Conservation (phyloP, 164 flowering plant genomes). For the Tinospora cordifolia region DNA sequence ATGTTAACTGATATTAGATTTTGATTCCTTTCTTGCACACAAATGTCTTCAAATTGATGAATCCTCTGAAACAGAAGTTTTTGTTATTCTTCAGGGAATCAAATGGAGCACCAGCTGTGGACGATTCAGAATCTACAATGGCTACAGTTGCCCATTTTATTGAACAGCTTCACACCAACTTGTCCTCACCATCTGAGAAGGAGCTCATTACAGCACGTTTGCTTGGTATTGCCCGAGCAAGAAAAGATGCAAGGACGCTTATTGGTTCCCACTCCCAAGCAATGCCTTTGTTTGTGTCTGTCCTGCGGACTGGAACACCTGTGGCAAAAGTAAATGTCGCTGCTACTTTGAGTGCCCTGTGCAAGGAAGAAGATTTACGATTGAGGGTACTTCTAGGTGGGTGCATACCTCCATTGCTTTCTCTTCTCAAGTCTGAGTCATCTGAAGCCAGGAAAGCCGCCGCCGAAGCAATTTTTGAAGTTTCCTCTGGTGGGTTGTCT, state of each 20-base stretch:
- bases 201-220: conserved; percentile 68
- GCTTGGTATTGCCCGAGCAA: too few relatives aligned
- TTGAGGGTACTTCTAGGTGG: conserved; percentile 86
- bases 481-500: conserved; percentile 72
- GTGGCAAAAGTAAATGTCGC: conserved; percentile 71
- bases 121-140: conserved; percentile 57
- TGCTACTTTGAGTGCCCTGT: conserved; percentile 46
- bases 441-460: conserved; percentile 76
- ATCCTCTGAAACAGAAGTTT: background rate
- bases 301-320: conserved; percentile 68
- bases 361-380: conserved; percentile 76
- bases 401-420: conserved; percentile 76
- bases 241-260: too few relatives aligned
- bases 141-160: conserved; percentile 63
- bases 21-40: background rate
- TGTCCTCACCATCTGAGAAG: conserved; percentile 67
- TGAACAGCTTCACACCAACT: conserved; percentile 75
- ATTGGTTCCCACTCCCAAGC: too few relatives aligned
- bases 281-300: conserved; percentile 69
- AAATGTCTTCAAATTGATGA: background rate
- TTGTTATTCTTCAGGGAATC: conserved; percentile 43
- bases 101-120: conserved; percentile 50
- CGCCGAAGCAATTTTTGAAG: conserved; percentile 77
- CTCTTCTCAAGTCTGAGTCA: conserved; percentile 64
- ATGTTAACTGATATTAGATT: background rate